Conservation (phyloP, 257 asterid genomes). For the Forsythia suspensa region DNA sequence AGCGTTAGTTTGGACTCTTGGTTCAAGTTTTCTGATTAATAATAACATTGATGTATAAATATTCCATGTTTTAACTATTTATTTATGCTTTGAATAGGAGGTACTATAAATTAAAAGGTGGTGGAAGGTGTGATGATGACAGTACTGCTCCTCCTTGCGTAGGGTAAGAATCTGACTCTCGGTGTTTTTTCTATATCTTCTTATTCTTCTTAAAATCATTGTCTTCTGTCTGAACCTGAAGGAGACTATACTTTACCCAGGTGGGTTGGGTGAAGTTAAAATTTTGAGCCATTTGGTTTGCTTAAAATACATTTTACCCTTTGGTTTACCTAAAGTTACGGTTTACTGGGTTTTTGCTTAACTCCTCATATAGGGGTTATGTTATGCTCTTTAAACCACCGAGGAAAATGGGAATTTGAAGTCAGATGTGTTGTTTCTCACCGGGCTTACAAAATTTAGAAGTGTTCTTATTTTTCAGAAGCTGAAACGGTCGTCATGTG, state of each 20-base stretch:
- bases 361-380: neutral
- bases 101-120: constrained; percentile 53
- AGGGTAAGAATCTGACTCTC: constrained; percentile 55
- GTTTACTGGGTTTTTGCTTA: neutral
- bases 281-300: neutral
- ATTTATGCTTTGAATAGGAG: constrained; percentile 47
- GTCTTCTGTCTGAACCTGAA: neutral
- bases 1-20: neutral
- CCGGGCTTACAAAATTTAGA: neutral
- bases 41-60: neutral
- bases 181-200: neutral
- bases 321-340: no score
- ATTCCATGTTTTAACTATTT: neutral
- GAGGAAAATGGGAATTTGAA: neutral
- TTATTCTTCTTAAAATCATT: neutral
- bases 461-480: neutral
- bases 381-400: neutral
- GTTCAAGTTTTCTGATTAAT: neutral
- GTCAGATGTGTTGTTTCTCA: neutral
- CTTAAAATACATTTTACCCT: neutral
- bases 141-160: constrained; percentile 86
- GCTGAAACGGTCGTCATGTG: neutral
- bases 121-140: constrained; percentile 61
- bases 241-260: neutral
- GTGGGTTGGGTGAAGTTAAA: neutral